Conservation (phyloP, 2,329 filamentous ascomycete genomes). For the Paracamarosporium sp. region DNA sequence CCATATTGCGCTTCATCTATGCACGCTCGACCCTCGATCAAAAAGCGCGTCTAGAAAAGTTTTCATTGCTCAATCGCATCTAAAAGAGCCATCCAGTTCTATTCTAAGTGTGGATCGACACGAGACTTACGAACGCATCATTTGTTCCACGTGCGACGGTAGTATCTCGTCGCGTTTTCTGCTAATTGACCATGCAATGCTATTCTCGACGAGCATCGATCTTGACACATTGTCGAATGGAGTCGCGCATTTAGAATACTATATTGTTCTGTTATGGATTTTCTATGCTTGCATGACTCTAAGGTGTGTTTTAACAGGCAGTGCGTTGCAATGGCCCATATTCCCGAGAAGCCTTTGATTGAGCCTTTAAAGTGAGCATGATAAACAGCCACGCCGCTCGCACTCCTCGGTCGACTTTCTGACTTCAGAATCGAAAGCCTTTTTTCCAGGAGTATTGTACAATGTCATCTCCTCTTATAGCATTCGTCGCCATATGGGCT, state of each 20-base stretch:
- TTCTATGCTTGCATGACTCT: background rate
- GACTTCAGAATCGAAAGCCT: too few species aligned
- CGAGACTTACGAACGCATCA: background rate
- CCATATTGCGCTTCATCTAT: constrained; percentile 10
- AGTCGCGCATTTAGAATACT: background rate
- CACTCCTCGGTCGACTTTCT: too few species aligned
- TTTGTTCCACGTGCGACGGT: background rate
- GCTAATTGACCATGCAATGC: background rate
- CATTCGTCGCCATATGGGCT: background rate
- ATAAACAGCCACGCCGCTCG: too few species aligned
- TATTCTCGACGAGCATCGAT: background rate
- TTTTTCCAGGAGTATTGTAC: too few species aligned
- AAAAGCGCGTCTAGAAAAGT: background rate
- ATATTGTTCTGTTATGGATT: background rate
- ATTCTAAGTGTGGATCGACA: background rate
- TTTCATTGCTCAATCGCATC: background rate
- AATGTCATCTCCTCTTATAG: background rate
- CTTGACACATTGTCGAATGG: background rate
- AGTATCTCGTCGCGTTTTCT: background rate
- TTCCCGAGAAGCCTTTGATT: too few species aligned
- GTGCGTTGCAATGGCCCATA: background rate
- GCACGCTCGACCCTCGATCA: background rate
- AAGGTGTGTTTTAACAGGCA: background rate
- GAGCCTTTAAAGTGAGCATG: too few species aligned
- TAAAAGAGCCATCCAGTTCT: background rate